These are phyloP conservation scores for Lathyrus aphaca DNA, from an alignment of 306 rosid species.

Conservation along the genomic window DNA sequence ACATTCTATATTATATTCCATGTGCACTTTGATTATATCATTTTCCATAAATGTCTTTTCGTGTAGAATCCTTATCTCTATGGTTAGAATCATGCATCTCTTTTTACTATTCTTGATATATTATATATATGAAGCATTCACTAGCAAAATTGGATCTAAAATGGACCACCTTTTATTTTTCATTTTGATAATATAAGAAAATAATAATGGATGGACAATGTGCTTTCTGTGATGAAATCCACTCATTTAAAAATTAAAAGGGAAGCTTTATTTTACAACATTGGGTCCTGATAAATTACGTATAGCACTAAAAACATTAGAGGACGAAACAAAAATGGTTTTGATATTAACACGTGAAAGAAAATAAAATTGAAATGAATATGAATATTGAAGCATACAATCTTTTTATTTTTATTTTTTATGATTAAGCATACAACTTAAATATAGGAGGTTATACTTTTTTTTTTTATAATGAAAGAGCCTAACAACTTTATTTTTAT, in stretches of 20 bases:
- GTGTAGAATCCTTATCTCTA: conserved; percentile 35
- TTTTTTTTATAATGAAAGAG: too few relatives aligned
- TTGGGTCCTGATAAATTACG: conserved; percentile 34
- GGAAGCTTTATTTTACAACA: conserved; percentile 19
- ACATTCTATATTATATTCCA: conserved; percentile 24
- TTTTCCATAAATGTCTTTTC: conserved; percentile 9
- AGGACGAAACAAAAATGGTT: conserved; percentile 9
- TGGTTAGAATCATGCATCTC: conserved; percentile 32
- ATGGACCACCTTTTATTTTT: conserved; percentile 41
- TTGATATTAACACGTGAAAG: not conserved
- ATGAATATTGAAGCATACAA: not conserved
- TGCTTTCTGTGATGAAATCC: conserved; percentile 41
- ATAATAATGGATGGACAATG: conserved; percentile 37
- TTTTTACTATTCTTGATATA: conserved; percentile 27
- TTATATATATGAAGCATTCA: not conserved
- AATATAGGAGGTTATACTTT: too few relatives aligned
- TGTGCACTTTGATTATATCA: conserved; percentile 5
- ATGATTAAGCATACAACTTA: too few relatives aligned
- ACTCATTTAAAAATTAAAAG: conserved; percentile 30
- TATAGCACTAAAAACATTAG: conserved; percentile 18
- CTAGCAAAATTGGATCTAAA: conserved; percentile 25
- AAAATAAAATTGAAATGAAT: not conserved
- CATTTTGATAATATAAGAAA: conserved; percentile 32
- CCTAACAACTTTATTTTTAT: too few relatives aligned
- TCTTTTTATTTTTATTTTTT: too few relatives aligned